Evolutionary conservation across 352 stramenopile species (phyloP), one percentile per base, ranked within the genome.

Genomic region (Phytophthora palmivora): DNA sequence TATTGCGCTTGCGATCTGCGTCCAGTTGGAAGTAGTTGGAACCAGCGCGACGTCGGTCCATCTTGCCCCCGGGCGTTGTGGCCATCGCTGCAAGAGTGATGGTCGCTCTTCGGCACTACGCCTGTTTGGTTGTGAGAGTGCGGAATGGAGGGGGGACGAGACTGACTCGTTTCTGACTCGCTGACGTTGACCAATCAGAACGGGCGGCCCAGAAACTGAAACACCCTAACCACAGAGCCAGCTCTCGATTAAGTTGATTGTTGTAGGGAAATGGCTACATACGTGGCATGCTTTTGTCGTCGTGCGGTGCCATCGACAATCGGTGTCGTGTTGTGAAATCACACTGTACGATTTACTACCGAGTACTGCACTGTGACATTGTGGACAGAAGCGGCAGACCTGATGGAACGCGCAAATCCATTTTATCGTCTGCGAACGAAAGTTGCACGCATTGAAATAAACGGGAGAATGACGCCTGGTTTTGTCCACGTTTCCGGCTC

Each of bases 21-120:
- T 91, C 80, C 30, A 94, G 74, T 60, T 90, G 68, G 52, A 94
- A 94, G 73, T 94, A 94, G 79, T 94, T 94, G 71, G 82, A 92
- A 59, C 79, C 77, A n/a, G 85, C 85, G 58, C 85, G 85, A 8
- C 80, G 74, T 9, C 83, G 80, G 51, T 91, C 82, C 55, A 63
- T 70, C 58, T 79, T 79, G 53, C 69, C 67, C 15, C 63, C 66
- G 38, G 70, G 70, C 60, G 67, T 73, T 57, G 39, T 74, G 24
- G 66, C 70, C 67, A 79, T 79, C 26, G 30, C 24, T 19, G 18
- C 33, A 38, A 50, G 39, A 69, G 62, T 62, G 56, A 52, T 60
- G 47, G 55, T 65, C 61, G 16, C 24, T 6, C 24, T 52, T 57
- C 47, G 47, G 39, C 47, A 51, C 45, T 59, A 34, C 24, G n/a